Evolutionary conservation across 75 land plant species (phyloP).

Genomic region (Pseudotsuga menziesii): DNA sequence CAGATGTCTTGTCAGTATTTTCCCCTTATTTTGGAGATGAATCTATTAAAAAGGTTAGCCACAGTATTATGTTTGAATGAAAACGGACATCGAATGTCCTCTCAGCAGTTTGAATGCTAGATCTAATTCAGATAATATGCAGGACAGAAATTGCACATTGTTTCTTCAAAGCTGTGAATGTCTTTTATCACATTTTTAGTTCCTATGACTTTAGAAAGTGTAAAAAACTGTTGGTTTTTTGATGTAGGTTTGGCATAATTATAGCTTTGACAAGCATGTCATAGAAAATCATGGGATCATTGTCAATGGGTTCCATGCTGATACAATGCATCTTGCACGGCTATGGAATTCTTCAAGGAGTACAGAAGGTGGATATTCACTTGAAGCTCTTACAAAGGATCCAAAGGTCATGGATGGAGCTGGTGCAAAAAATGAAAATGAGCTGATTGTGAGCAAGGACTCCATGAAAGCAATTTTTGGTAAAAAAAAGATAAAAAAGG

Average conservation of each 20-base stretch:
- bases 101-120: no score
- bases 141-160: no score
- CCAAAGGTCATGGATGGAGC: constrained; percentile 52
- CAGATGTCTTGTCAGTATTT: constrained; percentile 54
- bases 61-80: not conserved
- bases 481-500: constrained; percentile 65
- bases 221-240: not conserved
- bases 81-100: not conserved
- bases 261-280: constrained; percentile 88
- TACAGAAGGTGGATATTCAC: constrained; percentile 80
- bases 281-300: constrained; percentile 83
- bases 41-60: constrained; percentile 65
- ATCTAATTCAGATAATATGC: no score
- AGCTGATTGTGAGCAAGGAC: constrained; percentile 51
- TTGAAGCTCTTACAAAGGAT: constrained; percentile 82
- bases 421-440: constrained; percentile 10
- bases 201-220: constrained; percentile 1
- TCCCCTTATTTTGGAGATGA: constrained; percentile 80
- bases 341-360: constrained; percentile 86
- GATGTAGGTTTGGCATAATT: constrained; percentile 94
- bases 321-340: constrained; percentile 98
- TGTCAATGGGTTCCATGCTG: constrained; percentile 82
- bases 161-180: no score
- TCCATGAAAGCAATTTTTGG: constrained; percentile 94
- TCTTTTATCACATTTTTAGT: no score